These are phyloP conservation scores for Gardenia jasminoides DNA, from an alignment of 257 asterid genomes.

Conservation along the genomic window DNA sequence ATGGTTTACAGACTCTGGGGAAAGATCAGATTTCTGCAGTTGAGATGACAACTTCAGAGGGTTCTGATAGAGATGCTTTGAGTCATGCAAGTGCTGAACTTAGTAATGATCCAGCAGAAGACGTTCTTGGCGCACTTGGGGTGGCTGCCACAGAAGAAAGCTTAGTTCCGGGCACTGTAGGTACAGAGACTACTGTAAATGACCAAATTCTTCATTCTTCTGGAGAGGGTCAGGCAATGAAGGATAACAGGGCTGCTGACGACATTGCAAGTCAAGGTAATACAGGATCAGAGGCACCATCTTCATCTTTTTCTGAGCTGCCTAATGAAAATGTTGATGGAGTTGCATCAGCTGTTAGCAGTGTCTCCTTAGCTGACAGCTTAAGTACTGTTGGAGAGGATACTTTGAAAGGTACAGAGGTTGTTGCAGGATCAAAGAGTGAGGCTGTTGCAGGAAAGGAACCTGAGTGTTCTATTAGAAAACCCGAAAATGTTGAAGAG, in stretches of 20 bases:
- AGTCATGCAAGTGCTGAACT: constrained; percentile 19
- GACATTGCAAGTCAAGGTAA: constrained; percentile 21
- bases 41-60: constrained; percentile 18
- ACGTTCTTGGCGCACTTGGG: constrained; percentile 23
- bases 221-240: constrained; percentile 4
- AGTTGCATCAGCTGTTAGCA: constrained; percentile 12
- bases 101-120: constrained; percentile 29
- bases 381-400: constrained; percentile 10
- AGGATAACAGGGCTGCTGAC: constrained; percentile 19
- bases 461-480: constrained; percentile 9
- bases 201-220: constrained; percentile 14
- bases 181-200: constrained; percentile 15
- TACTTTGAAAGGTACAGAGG: neutral
- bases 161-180: constrained; percentile 13
- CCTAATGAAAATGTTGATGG: constrained; percentile 17
- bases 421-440: neutral
- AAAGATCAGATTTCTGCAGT: constrained; percentile 19
- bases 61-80: constrained; percentile 23
- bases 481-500: constrained; percentile 23
- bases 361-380: constrained; percentile 7
- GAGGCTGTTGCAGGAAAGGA: constrained; percentile 6
- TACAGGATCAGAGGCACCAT: constrained; percentile 18
- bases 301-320: constrained; percentile 20
- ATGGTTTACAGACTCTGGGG: constrained; percentile 8
- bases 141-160: constrained; percentile 24